Evolutionary conservation across 1,284 basidiomycete genomes (phyloP).

Genomic region (Boletus sp.): DNA sequence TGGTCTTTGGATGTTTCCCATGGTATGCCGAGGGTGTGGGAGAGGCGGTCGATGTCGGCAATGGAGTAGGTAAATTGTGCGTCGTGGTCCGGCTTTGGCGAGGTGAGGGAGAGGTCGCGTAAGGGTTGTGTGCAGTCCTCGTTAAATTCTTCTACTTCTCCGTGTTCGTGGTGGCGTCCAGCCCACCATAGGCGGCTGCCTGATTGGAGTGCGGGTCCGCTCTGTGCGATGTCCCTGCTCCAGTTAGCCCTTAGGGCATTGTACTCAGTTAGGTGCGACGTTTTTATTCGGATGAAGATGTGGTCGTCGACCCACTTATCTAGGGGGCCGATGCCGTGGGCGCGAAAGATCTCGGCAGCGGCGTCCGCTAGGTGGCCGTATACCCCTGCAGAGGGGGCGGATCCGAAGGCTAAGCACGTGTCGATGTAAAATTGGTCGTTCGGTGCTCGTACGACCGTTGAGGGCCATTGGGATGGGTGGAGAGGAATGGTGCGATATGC

Average conservation of each 20-base stretch:
- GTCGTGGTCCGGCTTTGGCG: neutral
- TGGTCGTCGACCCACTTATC: too few species aligned
- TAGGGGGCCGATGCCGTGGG: too few species aligned
- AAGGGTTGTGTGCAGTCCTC: neutral
- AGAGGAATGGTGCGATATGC: too few species aligned
- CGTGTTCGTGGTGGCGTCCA: neutral
- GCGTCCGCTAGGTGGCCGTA: neutral
- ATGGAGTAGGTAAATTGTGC: neutral
- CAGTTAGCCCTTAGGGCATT: neutral
- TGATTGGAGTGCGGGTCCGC: too few species aligned
- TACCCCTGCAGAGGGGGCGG: neutral
- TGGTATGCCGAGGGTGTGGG: conserved; percentile 34
- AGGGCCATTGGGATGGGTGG: too few species aligned
- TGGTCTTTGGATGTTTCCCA: conserved; percentile 30
- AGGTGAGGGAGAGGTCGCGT: rapidly evolving
- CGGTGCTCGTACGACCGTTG: too few species aligned
- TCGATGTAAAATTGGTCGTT: neutral
- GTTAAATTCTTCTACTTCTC: conserved; percentile 2
- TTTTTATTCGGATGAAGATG: too few species aligned
- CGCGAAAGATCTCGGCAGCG: neutral
- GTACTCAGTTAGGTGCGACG: neutral
- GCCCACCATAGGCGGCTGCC: too few species aligned
- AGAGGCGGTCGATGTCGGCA: conserved; percentile 14
- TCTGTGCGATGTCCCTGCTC: neutral
- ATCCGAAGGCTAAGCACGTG: neutral